These are phyloP conservation scores for Nakazawaea ishiwadae DNA, from an alignment of 805 yeast genomes.

Conservation along the genomic window DNA sequence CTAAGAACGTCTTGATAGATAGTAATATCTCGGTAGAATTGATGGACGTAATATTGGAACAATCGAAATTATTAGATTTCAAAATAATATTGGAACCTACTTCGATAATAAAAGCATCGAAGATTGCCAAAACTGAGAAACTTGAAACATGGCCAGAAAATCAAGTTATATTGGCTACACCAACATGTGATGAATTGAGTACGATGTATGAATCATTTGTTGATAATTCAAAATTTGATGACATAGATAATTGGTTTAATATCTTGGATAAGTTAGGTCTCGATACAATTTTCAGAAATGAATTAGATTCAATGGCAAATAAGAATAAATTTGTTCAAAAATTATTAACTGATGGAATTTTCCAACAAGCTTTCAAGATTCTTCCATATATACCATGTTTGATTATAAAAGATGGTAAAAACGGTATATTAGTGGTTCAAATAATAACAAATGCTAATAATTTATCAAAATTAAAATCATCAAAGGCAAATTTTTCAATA, in stretches of 20 bases:
- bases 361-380: constrained; percentile 68
- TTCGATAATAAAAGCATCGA: constrained; percentile 55
- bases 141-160: constrained; percentile 45
- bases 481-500: constrained; percentile 16
- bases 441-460: constrained; percentile 27
- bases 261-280: constrained; percentile 56
- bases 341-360: constrained; percentile 36
- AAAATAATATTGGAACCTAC: constrained; percentile 71
- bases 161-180: constrained; percentile 49
- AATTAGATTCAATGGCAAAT: constrained; percentile 31
- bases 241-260: constrained; percentile 69
- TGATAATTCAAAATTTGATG: constrained; percentile 34
- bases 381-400: constrained; percentile 70
- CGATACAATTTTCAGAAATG: constrained; percentile 37
- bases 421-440: constrained; percentile 52
- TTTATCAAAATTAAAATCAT: constrained; percentile 2
- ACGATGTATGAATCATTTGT: constrained; percentile 48
- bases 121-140: constrained; percentile 32
- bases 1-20: constrained; percentile 56
- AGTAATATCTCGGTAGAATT: constrained; percentile 54
- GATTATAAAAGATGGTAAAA: constrained; percentile 59
- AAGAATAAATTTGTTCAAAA: constrained; percentile 21
- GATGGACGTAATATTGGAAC: constrained; percentile 31
- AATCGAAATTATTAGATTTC: constrained; percentile 18
- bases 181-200: constrained; percentile 61